Evolutionary conservation across 163 green algal genomes (phyloP), one percentile per base, ranked within the genome.

Genomic region (Scenedesmus sp.): DNA sequence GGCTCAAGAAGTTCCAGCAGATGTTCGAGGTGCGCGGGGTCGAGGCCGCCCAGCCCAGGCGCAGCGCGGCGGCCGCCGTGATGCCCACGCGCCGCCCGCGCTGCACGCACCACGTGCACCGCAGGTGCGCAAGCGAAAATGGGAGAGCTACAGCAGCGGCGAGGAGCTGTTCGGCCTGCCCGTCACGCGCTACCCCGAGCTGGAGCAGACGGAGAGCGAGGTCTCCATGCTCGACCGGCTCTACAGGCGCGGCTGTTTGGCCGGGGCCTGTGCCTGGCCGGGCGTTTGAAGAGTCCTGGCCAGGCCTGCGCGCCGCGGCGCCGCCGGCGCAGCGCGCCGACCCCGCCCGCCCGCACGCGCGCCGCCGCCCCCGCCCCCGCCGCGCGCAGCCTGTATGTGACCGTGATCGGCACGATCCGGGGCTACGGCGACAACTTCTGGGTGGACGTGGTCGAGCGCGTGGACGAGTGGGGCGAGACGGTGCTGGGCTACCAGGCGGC

Each of bases 131-230:
- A 97, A 97, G 89, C 91, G 89, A 80, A 97, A 97, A 86, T 98
- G 94, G 95, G 90, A 94, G 78, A 95, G 91, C 86, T 96, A 96
- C 85, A 86, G 63, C 45, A 88, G 60, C 36, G 95, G 94, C 15
- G 93, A 98, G 85, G 92, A 97, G 88, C 89, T 98, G 39, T 98
- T 98, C 87, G 95, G 95, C 11, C 87, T 98, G 54, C 82, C 88
- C 18, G 87, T 97, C 14, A 98, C 94, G 9, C 83, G 89, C 73
- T 97, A 96, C 77, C 90, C 91, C 10, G 94, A 96, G 84, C 90
- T 98, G 70, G 91, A 97, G 87, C 84, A 92, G 77, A 97, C 92
- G 4, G 89, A 97, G 84, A 93, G 95, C 77, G 93, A 98, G 84
- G 74, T 81, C 6, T 69, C 74, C 28, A 88, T 89, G 77, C 85